phyloP scores from a whole-genome alignment of 108 stramenopile species.

The Skeletonema costatum region DNA sequence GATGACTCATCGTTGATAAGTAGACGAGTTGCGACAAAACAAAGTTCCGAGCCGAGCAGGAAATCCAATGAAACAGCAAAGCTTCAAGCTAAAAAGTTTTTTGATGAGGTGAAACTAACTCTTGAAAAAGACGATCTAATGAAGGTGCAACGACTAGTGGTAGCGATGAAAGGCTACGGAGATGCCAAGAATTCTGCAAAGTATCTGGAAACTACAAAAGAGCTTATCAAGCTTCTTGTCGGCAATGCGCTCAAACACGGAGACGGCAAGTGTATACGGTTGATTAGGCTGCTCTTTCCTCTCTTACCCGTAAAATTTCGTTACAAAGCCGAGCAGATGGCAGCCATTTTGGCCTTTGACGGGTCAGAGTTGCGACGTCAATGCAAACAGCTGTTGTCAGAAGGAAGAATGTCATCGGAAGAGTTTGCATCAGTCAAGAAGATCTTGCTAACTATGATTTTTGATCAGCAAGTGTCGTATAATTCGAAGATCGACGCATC shows the following conservation, averaged over 20 bases:
- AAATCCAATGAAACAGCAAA: constrained; percentile 28
- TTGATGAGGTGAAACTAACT: constrained; percentile 35
- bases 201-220: constrained; percentile 39
- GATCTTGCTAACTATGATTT: constrained; percentile 22
- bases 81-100: constrained; percentile 48
- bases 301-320: constrained; percentile 61
- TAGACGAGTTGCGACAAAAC: constrained; percentile 15
- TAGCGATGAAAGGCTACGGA: constrained; percentile 69
- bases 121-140: constrained; percentile 53
- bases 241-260: constrained; percentile 1
- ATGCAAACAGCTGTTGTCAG: constrained; percentile 30
- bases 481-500: constrained; percentile 1
- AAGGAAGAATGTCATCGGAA: background rate
- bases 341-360: constrained; percentile 47
- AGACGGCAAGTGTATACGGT: constrained; percentile 26
- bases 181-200: constrained; percentile 22
- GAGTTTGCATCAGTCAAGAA: constrained; percentile 35
- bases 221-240: constrained; percentile 27
- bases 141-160: constrained; percentile 56
- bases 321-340: constrained; percentile 48
- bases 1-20: background rate
- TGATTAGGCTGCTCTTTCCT: constrained; percentile 61
- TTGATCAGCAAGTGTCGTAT: constrained; percentile 14
- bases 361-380: constrained; percentile 33
- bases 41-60: background rate